phyloP scores from a whole-genome alignment of 768 basidiomycete species.

The Xanthoconium purpureum region DNA sequence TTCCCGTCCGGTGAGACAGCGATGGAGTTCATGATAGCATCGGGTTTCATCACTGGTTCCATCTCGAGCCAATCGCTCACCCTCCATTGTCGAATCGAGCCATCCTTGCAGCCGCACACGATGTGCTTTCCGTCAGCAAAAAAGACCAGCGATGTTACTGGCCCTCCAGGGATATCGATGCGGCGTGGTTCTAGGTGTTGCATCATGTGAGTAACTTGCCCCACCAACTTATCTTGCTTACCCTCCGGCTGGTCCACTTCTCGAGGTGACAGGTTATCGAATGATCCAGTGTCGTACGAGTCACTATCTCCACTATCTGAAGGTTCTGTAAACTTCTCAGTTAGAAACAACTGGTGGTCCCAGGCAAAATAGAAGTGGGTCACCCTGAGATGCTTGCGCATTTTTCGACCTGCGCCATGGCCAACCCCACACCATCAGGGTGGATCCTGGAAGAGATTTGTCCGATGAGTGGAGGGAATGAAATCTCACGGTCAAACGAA shows the following conservation, averaged over 20 bases:
- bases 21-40: not conserved
- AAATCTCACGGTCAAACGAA: too few relatives aligned
- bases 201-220: not conserved
- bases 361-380: not conserved
- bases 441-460: not conserved
- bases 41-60: not conserved
- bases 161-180: not conserved
- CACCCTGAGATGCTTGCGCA: not conserved
- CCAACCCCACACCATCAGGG: not conserved
- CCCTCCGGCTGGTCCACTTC: not conserved
- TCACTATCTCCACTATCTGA: not conserved
- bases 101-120: slow-evolving; percentile 3
- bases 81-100: slow-evolving; percentile 8
- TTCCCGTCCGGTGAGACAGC: slow-evolving; percentile 6
- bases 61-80: not conserved
- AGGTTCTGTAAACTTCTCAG: not conserved
- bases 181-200: not conserved
- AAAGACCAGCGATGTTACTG: slow-evolving; percentile 5
- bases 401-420: not conserved
- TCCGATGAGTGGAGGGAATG: too few relatives aligned
- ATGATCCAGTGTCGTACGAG: not conserved
- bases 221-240: not conserved
- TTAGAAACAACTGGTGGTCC: not conserved
- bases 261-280: not conserved
- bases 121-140: slow-evolving; percentile 6